Conservation (phyloP, 208 protist genomes). For the Vickermania spadyakhi region DNA sequence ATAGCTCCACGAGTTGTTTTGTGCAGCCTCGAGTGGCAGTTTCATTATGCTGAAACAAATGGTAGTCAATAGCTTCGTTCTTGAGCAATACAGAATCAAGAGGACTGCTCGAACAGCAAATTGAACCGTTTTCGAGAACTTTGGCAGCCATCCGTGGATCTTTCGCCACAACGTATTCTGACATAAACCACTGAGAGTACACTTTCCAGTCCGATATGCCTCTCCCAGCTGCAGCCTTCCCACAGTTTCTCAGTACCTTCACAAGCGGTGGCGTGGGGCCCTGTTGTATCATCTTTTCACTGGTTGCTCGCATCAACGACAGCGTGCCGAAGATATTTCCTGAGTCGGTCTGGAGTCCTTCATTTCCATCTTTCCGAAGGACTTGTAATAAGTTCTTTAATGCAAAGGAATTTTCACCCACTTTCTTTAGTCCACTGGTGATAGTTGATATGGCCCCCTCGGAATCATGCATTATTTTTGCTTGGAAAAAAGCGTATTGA, state of each 20-base stretch:
- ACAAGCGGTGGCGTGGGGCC: conserved; percentile 5
- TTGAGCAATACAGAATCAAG: conserved; percentile 42
- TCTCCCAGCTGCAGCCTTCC: conserved; percentile 48
- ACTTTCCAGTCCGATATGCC: conserved; percentile 64
- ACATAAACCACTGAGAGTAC: conserved; percentile 68
- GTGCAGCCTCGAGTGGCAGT: conserved; percentile 57
- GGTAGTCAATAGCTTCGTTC: conserved; percentile 46
- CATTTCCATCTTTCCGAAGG: neutral
- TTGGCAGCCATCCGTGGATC: conserved; percentile 61
- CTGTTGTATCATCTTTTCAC: neutral
- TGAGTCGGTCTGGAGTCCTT: neutral
- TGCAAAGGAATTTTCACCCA: conserved; percentile 31
- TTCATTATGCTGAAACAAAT: conserved; percentile 59
- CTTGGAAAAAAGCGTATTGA: conserved; percentile 63
- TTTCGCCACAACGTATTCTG: conserved; percentile 27
- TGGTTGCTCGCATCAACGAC: neutral
- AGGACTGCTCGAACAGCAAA: conserved; percentile 44
- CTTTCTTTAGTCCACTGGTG: conserved; percentile 13
- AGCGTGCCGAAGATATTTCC: neutral
- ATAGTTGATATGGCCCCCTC: conserved; percentile 31
- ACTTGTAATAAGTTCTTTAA: conserved; percentile 25
- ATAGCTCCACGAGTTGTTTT: conserved; percentile 68
- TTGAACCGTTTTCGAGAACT: conserved; percentile 66
- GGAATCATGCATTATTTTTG: conserved; percentile 32
- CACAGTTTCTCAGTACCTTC: conserved; percentile 35